Evolutionary conservation across 306 rosid species (phyloP).

Genomic region (Rosa persica): DNA sequence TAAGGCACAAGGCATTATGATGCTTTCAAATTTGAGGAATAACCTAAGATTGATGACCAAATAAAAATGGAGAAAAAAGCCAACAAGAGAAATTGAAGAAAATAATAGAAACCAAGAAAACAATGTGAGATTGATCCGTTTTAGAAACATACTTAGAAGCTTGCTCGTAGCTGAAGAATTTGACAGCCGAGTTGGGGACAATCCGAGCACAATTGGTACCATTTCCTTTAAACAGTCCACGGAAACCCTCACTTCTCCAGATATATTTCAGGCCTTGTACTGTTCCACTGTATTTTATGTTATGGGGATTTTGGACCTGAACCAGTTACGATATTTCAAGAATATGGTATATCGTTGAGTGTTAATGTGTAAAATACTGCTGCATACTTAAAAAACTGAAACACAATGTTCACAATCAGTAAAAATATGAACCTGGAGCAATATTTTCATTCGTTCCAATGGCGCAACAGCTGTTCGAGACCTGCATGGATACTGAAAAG

Average conservation of each 20-base stretch:
- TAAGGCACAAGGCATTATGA: background rate
- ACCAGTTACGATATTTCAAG: constrained; percentile 19
- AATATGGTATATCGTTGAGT: background rate
- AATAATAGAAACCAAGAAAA: constrained; percentile 10
- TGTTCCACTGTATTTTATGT: constrained; percentile 88
- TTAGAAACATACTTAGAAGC: constrained; percentile 75
- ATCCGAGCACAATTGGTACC: constrained; percentile 98
- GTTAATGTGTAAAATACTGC: background rate
- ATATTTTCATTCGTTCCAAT: constrained; percentile 88
- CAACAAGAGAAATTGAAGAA: background rate
- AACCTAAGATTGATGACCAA: background rate
- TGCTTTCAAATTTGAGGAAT: background rate
- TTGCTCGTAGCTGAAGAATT: constrained; percentile 98
- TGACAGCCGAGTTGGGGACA: constrained; percentile 95
- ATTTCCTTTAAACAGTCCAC: constrained; percentile 93
- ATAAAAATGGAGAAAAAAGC: background rate
- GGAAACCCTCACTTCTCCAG: constrained; percentile 95
- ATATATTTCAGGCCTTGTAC: constrained; percentile 89
- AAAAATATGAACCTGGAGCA: constrained; percentile 72
- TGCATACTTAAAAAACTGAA: background rate
- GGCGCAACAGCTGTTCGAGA: constrained; percentile 99
- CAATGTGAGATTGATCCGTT: background rate
- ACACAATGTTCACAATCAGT: constrained; percentile 14
- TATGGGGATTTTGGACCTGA: constrained; percentile 96
- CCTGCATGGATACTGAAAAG: constrained; percentile 42